These are phyloP conservation scores for Ceratobasidium sp. DNA, from an alignment of 1,284 basidiomycete genomes.

Conservation along the genomic window DNA sequence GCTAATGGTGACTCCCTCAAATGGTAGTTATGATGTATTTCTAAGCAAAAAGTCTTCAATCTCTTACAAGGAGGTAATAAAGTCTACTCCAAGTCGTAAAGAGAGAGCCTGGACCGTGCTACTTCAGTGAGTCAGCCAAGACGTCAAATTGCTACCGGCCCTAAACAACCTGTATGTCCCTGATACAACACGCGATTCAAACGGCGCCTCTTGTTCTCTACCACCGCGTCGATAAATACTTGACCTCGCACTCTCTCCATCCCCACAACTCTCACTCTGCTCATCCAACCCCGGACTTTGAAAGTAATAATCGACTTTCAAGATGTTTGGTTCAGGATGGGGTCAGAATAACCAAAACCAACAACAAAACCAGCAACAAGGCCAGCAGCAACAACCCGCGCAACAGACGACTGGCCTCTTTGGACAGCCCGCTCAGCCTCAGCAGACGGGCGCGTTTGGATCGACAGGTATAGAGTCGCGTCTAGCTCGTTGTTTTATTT, in stretches of 20 bases:
- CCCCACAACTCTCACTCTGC: neutral
- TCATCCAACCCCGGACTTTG: slow-evolving; percentile 38
- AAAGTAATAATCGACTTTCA: slow-evolving; percentile 37
- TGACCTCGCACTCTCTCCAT: neutral
- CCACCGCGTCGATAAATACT: slow-evolving; percentile 40
- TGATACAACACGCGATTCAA: slow-evolving; percentile 39
- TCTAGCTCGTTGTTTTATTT: neutral
- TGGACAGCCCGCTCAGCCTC: slow-evolving; percentile 40
- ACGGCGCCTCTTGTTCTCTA: slow-evolving; percentile 24
- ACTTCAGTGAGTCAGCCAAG: slow-evolving; percentile 27
- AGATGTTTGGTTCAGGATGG: slow-evolving; percentile 47
- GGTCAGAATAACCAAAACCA: slow-evolving; percentile 55
- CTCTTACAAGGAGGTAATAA: neutral
- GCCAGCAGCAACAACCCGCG: slow-evolving; percentile 48
- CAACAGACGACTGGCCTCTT: slow-evolving; percentile 61
- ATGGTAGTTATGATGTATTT: neutral
- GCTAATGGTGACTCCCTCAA: neutral
- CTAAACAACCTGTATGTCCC: slow-evolving; percentile 28
- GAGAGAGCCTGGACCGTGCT: neutral
- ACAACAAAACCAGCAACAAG: slow-evolving; percentile 65
- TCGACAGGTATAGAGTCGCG: slow-evolving; percentile 20
- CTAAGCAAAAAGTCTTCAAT: neutral
- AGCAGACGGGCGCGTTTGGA: slow-evolving; percentile 36
- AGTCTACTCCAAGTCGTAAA: neutral
- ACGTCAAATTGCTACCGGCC: slow-evolving; percentile 23